Evolutionary conservation across 495 filamentous ascomycete genomes (phyloP), one percentile per base, ranked within the genome.

Genomic region (Evernia prunastri): DNA sequence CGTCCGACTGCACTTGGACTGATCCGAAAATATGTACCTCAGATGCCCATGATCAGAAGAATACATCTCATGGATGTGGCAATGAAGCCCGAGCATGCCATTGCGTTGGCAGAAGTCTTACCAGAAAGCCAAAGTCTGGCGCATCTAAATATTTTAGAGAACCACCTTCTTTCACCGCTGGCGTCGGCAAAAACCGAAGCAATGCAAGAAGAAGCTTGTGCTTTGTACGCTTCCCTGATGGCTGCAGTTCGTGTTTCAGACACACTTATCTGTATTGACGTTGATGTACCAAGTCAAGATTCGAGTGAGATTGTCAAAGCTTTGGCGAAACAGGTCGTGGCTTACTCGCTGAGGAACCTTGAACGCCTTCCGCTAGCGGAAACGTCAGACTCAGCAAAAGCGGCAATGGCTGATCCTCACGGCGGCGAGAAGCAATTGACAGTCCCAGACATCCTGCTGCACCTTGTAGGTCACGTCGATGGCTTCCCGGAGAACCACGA

Each of bases 331-430:
- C 91, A 96, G 71, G 89, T 97, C 47, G 87, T 97, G 12, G 92
- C 92, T 4, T 96, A 96, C 71, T 96, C 89, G 61, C 84, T 98
- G 65, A 83, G 88, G 36, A 98, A 98, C 68, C 86, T 98, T 75
- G 91, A 97, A 73, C 79, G 76, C n/a, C 58, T 70, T 33, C 68
- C 67, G 42, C 56, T 69, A 23, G 53, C 45, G 29, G 69, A 71
- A 42, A 65, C 58, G 15, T 59, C 62, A 27, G 71, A 77, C n/a
- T 73, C 75, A 49, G 77, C 78, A 43, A 75, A 81, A 36, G 80
- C 79, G 23, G 80, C 79, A 39, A 77, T 82, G 40, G 68, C 72
- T n/a, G 74, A 70, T 3, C 68, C 75, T 0, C 69, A 77, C 29
- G 74, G 71, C 31, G 68, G 69, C 29, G 72, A 80, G 54, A 77